Evolutionary conservation across 306 rosid genomes (phyloP).

Genomic region (Spatholobus suberectus): DNA sequence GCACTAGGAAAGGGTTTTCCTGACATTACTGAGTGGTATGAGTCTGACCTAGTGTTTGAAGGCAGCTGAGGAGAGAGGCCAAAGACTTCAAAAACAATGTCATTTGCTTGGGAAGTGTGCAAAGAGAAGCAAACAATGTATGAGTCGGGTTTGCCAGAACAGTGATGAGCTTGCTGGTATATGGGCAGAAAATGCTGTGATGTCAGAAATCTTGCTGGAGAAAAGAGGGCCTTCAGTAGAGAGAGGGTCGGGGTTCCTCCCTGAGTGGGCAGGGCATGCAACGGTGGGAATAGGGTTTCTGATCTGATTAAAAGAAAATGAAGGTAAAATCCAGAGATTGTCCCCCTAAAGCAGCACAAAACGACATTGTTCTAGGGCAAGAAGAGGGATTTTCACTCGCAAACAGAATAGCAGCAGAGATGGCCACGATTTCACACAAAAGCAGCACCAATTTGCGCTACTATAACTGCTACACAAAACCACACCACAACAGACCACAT

Average conservation of each 20-base stretch:
- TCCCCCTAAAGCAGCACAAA: too few relatives aligned
- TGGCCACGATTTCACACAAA: too few relatives aligned
- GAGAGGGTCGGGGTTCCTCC: too few relatives aligned
- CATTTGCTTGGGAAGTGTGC: background rate
- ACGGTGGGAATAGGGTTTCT: too few relatives aligned
- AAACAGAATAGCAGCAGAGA: too few relatives aligned
- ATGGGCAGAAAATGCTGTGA: background rate
- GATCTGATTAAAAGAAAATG: too few relatives aligned
- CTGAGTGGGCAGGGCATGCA: too few relatives aligned
- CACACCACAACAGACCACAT: background rate
- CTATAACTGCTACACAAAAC: background rate
- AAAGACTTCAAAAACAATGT: background rate
- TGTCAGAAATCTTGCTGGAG: background rate
- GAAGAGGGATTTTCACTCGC: too few relatives aligned
- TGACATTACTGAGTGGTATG: background rate
- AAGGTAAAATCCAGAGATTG: too few relatives aligned
- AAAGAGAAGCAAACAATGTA: background rate
- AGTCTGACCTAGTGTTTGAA: background rate
- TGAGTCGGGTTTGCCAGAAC: too few relatives aligned
- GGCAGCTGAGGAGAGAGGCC: background rate
- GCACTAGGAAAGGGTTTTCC: background rate
- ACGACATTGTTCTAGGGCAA: too few relatives aligned
- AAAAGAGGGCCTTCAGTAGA: background rate
- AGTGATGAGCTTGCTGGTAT: too few relatives aligned
- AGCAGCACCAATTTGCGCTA: background rate